These are phyloP conservation scores for Calamus simplicifolius DNA, from an alignment of 176 grass and related monocot species.

Conservation along the genomic window DNA sequence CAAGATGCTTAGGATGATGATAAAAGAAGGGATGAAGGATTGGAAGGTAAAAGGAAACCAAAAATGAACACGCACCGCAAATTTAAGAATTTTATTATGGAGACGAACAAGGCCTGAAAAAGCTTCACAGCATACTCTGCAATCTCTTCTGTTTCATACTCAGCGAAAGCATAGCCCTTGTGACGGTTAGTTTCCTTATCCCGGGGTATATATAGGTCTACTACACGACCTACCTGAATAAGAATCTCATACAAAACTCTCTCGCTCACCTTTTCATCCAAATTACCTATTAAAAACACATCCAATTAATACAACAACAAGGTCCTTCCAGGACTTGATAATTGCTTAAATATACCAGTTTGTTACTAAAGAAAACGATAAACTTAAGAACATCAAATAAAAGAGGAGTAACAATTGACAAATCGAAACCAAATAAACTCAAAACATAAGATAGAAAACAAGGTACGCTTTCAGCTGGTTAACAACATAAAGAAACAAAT, in stretches of 20 bases:
- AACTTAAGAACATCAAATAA: background rate
- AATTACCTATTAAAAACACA: constrained; percentile 63
- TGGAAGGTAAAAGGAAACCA: background rate
- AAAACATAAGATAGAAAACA: too few relatives aligned
- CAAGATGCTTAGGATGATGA: too few relatives aligned
- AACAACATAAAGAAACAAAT: too few relatives aligned
- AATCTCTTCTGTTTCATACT: constrained; percentile 88
- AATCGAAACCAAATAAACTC: too few relatives aligned
- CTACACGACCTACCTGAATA: constrained; percentile 82
- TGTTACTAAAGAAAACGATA: background rate
- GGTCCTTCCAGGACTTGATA: background rate
- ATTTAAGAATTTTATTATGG: constrained; percentile 77
- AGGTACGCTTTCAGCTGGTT: too few relatives aligned
- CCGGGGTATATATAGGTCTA: constrained; percentile 86
- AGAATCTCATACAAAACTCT: constrained; percentile 89
- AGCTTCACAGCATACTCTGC: constrained; percentile 95
- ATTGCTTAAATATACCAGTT: too few relatives aligned
- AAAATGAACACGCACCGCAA: constrained; percentile 74
- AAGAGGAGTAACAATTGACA: too few relatives aligned
- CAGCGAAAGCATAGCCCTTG: constrained; percentile 92
- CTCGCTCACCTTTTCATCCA: constrained; percentile 87
- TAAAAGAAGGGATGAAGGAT: too few relatives aligned
- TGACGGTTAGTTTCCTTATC: constrained; percentile 87
- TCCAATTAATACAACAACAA: constrained; percentile 22
- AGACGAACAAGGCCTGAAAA: constrained; percentile 85